Conservation (phyloP, 441 rosid species). For the Arabidopsis hybrid region DNA sequence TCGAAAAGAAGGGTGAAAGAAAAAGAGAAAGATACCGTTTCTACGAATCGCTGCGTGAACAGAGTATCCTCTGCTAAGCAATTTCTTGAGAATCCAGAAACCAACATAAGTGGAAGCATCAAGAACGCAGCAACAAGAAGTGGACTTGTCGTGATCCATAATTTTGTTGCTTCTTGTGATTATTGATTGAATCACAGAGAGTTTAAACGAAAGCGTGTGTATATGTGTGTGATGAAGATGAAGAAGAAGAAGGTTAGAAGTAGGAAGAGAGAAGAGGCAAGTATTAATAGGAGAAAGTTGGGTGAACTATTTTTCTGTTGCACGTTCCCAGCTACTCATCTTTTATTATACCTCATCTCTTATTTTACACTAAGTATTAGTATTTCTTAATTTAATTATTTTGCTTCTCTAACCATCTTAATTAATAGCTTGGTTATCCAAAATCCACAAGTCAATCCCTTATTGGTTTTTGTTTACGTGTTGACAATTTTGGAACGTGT, state of each 20-base stretch:
- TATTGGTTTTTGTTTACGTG: constrained; percentile 37
- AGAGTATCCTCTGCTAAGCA: constrained; percentile 68
- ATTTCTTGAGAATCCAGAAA: constrained; percentile 78
- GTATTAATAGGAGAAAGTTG: constrained; percentile 53
- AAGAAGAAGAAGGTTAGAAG: constrained; percentile 40
- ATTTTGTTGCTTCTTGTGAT: neutral
- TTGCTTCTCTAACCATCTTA: neutral
- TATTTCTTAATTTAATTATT: neutral
- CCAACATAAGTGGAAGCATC: constrained; percentile 92
- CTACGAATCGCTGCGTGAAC: constrained; percentile 81
- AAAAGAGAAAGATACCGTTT: constrained; percentile 49
- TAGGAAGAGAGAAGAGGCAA: constrained; percentile 35
- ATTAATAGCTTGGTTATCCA: constrained; percentile 41
- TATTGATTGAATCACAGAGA: neutral
- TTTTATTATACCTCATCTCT: constrained; percentile 37
- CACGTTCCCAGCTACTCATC: constrained; percentile 74
- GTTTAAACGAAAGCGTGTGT: constrained; percentile 7
- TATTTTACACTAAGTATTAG: neutral
- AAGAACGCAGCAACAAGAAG: constrained; percentile 69
- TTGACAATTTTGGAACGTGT: constrained; percentile 20
- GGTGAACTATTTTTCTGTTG: constrained; percentile 71
- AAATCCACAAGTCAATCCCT: constrained; percentile 38
- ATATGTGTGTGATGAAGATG: neutral
- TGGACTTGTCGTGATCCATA: constrained; percentile 55
- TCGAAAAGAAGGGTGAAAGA: neutral